A percentile compares a stretch with the other conserved stretches of the same genome.
These are phyloP conservation scores for Pestalotiopsis sp. DNA, from an alignment of 2,329 filamentous ascomycete genomes.

Conservation along the genomic window DNA sequence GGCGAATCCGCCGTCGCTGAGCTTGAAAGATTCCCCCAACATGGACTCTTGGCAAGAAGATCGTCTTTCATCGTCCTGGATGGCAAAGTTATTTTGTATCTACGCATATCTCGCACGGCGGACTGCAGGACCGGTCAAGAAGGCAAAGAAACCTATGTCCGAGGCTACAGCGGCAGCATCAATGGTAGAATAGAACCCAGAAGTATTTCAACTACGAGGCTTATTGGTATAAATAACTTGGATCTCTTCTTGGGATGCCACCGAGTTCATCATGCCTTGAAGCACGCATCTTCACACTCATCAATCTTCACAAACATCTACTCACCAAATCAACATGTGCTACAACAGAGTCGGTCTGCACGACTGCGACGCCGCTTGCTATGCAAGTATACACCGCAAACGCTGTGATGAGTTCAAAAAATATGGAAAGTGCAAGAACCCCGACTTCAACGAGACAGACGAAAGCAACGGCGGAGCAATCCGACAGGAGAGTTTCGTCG, in stretches of 20 bases:
- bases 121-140: neutral
- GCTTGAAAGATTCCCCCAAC: neutral
- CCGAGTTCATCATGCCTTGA: neutral
- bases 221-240: neutral
- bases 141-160: neutral
- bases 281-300: neutral
- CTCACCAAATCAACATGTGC: neutral
- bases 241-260: neutral
- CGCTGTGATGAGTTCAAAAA: neutral
- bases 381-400: neutral
- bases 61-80: neutral
- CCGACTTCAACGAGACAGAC: neutral
- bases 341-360: neutral
- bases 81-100: neutral
- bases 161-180: neutral
- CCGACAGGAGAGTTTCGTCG: neutral
- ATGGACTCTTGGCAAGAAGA: neutral
- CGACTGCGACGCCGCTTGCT: neutral
- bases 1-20: neutral
- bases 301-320: neutral
- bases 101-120: neutral
- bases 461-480: neutral
- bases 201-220: neutral
- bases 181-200: too few relatives aligned
- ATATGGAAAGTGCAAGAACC: neutral